Evolutionary conservation across 768 basidiomycete genomes (phyloP), one percentile per base, ranked within the genome.

Genomic region (Mrakia frigida): DNA sequence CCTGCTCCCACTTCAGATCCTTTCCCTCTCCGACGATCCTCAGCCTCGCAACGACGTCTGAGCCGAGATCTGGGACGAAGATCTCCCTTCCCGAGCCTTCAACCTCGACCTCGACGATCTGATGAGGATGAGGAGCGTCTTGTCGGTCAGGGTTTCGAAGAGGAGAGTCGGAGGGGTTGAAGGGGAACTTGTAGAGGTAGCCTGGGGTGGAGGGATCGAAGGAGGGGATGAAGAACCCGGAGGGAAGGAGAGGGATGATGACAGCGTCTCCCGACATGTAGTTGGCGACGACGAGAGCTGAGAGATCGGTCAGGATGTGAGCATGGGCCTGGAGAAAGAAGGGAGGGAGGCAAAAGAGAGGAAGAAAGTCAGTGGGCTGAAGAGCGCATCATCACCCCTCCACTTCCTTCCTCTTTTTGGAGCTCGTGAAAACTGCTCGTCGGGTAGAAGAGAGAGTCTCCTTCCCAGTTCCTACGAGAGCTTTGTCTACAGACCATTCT

Each of bases 31-130:
- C 69, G 10, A n/a, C 28, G 3, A 78, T 14, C 39, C 43, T 73
- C 10, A 78, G 39, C 31, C 73, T 50, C 65, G 53, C 59, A 31
- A 78, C 68, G 2, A 25, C 60, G 46, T 78, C 77, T 1, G 39
- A 31, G 16, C 77, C 77, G n/a, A 78, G 73, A 61, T 78, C 77
- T 6, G 73, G 73, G 23, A 74, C 73, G 73, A 73, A 78, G 31
- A 78, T 43, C 73, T 78, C 73, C 3, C 46, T 18, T 7, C 23
- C 28, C 31, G 35, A 21, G 4, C 65, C 65, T 21, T 23, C 33
- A 25, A 68, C 46, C 25, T 60, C 18, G 37, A 78, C 77, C 67
- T 74, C 73, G 25, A 78, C 77, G 33, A 78, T 56, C 28, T 78
- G 43, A 59, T 78, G 77, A 21, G 77, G 73, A 41, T 78, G 77